Base-by-base conservation (phyloP, 2,329 filamentous ascomycete species). In the Thermochaetoides dissita region DNA sequence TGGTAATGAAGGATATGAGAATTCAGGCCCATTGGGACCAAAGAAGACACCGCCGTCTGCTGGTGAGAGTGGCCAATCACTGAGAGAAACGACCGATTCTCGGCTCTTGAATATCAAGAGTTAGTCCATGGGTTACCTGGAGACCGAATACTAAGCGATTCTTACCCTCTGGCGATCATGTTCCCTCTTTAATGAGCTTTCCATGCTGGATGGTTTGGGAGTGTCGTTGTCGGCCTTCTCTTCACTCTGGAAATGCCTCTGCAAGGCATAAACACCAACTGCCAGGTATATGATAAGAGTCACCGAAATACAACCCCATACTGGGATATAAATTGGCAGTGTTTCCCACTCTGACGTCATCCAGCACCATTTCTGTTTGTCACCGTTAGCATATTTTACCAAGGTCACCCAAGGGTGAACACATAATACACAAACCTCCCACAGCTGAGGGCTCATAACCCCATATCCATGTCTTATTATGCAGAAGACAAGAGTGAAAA, bases 281-380 rank as follows among this genome's bases (percentile, higher is more conserved):
- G 36, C 39, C 8, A 37, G n/a, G 34, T 50, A 49, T n/a, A 50
- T 50, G 10, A 45, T 9, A 6, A 50, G 41, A n/a, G 46, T 45
- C 1, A 42, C 34, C 8, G 42, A 10, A 24, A 50, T 44, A 17
- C 46, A 50, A 30, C 43, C 30, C 48, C 48, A 50, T 9, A 48
- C 38, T 10, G 44, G 37, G 34, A 50, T 44, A 34, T 44, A 45
- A 34, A 50, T 46, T 7, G 46, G 44, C 1, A 47, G 36, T 6
- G 38, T n/a, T n/a, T 39, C 41, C 43, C 42, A 45, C 11, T 43
- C 30, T 6, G 44, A 33, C 24, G 17, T 44, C 10, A 46, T 44
- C 48, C 46, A 50, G 38, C 48, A 50, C 46, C 46, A 49, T 3
- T 37, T 37, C 46, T 49, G 28, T 5, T 12, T 3, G 17, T 8